phyloP scores from a whole-genome alignment of 352 stramenopile genomes.

The Phytophthora aleatoria region DNA sequence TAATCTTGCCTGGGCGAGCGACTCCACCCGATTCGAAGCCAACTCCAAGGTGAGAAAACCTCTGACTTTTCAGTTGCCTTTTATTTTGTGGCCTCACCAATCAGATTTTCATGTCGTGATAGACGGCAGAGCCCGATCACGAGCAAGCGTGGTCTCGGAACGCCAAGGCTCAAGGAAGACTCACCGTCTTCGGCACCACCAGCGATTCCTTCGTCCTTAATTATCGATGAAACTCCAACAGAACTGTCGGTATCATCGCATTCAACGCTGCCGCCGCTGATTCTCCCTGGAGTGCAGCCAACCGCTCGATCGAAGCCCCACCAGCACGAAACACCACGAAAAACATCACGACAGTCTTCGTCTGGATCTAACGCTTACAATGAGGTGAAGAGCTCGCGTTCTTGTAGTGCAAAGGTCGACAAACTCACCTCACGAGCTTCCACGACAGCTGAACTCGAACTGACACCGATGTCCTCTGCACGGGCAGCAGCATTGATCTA shows the following conservation, averaged over 20 bases:
- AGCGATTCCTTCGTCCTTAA: slow-evolving; percentile 5
- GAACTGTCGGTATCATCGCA: not conserved
- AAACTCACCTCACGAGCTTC: slow-evolving; percentile 9
- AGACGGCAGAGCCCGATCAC: slow-evolving; percentile 36
- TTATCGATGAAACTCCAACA: not conserved
- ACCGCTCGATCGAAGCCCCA: slow-evolving; percentile 4
- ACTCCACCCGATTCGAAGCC: slow-evolving; percentile 23
- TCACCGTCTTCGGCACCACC: slow-evolving; percentile 8
- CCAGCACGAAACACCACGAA: not conserved
- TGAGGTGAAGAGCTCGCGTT: slow-evolving; percentile 13
- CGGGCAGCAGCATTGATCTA: slow-evolving; percentile 40
- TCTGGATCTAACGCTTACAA: not conserved
- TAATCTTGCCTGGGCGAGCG: slow-evolving; percentile 10
- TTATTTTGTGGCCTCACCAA: not conserved
- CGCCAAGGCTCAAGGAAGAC: slow-evolving; percentile 7
- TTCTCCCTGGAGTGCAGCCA: slow-evolving; percentile 18
- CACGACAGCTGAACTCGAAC: slow-evolving; percentile 11
- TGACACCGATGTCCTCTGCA: slow-evolving; percentile 37
- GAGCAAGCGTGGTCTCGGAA: slow-evolving; percentile 30
- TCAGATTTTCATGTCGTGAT: slow-evolving; percentile 1
- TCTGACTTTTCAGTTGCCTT: not conserved
- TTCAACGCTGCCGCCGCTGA: slow-evolving; percentile 19
- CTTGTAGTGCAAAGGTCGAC: slow-evolving; percentile 5
- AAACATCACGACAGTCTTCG: slow-evolving; percentile 12
- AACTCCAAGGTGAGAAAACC: slow-evolving; percentile 16